Evolutionary conservation across 1,139 yeast species (phyloP), one percentile per base, ranked within the genome.

Genomic region (Saccharomycopsis hybrid): DNA sequence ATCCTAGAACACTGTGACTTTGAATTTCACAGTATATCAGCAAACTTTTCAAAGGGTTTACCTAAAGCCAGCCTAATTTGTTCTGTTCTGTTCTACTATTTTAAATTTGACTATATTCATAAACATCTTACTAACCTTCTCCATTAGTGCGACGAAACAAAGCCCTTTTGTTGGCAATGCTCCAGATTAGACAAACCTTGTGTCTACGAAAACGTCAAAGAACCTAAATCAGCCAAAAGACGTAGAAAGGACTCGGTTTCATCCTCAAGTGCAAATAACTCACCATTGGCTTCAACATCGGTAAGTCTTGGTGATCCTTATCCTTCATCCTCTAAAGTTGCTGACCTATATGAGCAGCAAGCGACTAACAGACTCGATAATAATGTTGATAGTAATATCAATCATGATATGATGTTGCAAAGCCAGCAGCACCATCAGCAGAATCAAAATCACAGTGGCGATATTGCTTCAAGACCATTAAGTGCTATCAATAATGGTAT

Each of bases 281-380:
- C 46, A 11, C 38, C 46, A 18, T 86, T 60, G 85, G 80, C 59
- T 60, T 92, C 84, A 60, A 71, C 82, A 1, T 69, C 84, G 50
- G 90, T 92, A 0, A 84, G 85, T 1, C 64, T 83, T 32, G 76
- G 85, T 38, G 78, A 85, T 24, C 75, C 74, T n/a, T 65, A 68
- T 43, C 92, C 92, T 28, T 92, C 92, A 2, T 81, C 89, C 0
- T 65, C 82, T 46, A 70, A 72, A 29, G 69, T 76, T 27, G 79
- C 77, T 44, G 18, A 18, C 18, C 18, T 18, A 54, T 35, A n/a
- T 54, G 50, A 29, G 55, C 11, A 43, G 55, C 31, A 7, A 24
- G 11, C 18, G 13, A 9, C 44, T 18, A 41, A 41, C 8, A 30
- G 40, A 30, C 13, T 39, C 7, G 27, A 28, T 41, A 33, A 37